Percentiles rank a stretch among this genome's conserved stretches.
phyloP scores from a whole-genome alignment of 805 yeast genomes.

The Saturnispora sekii region DNA sequence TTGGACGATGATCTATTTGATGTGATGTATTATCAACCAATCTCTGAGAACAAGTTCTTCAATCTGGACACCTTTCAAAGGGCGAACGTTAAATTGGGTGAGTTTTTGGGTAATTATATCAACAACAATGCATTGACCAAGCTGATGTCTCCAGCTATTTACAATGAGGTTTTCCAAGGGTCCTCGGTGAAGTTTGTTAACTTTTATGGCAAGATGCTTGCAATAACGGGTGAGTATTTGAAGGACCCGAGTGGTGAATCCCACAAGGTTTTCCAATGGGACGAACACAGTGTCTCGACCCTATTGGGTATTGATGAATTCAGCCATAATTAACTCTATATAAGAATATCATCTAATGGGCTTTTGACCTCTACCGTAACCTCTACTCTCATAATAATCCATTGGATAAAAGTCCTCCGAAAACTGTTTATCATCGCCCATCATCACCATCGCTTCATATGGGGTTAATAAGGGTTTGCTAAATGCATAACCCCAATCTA shows the following conservation, averaged over 20 bases:
- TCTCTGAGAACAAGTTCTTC: conserved; percentile 51
- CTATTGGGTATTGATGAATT: conserved; percentile 55
- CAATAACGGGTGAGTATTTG: conserved; percentile 31
- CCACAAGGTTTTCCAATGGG: conserved; percentile 39
- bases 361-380: conserved; percentile 79
- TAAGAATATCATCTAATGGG: conserved; percentile 35
- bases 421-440: conserved; percentile 65
- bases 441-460: conserved; percentile 87
- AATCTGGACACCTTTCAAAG: conserved; percentile 33
- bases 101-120: conserved; percentile 49
- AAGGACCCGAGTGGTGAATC: conserved; percentile 19
- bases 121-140: conserved; percentile 48
- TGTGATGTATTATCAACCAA: conserved; percentile 54
- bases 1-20: conserved; percentile 49
- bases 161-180: conserved; percentile 41
- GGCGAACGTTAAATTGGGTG: conserved; percentile 38
- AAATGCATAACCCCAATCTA: conserved; percentile 99
- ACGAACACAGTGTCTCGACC: conserved; percentile 51
- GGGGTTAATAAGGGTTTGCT: conserved; percentile 88
- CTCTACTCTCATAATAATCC: conserved; percentile 88
- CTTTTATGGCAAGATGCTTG: conserved; percentile 34
- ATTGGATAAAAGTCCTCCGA: conserved; percentile 68
- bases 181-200: conserved; percentile 42
- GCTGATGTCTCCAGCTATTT: conserved; percentile 53
- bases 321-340: conserved; percentile 5